Base-by-base conservation (phyloP, 352 stramenopile genomes). In the Aphanomyces invadans region DNA sequence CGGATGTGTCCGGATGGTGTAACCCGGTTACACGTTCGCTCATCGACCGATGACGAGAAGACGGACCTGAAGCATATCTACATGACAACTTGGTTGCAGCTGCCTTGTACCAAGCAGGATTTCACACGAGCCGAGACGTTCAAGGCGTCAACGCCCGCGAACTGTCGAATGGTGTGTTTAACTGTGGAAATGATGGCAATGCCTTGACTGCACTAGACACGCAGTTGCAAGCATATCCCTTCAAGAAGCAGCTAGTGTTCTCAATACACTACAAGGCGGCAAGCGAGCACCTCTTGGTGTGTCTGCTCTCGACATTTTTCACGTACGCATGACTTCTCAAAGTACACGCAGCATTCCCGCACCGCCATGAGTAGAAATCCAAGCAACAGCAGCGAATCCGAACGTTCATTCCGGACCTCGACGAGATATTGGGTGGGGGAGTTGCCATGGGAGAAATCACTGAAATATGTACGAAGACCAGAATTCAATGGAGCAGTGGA, bases 361-460 rank as follows among this genome's bases (percentile, higher is more conserved):
- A 60, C 36, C 19, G 15, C 11, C 4, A 25, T 59, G 36, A 15
- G 21, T 42, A 67, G 60, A n/a, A 67, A 67, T 21, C 46, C 10
- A 11, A 42, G n/a, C 17, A 17, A 17, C 49, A 67, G 10, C 19
- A 48, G 31, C 60, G 36, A 4, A 57, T 67, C n/a, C 60, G 31
- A 38, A 67, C 60, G 2, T 67, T 57, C 31, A 49, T 91, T 7
- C 42, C 73, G 5, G 72, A 68, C 48, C 36, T 93, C 7, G 84
- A 93, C 65, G 62, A 62, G 10, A 61, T 90, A 3, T 71, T 93
- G 32, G 83, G 79, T 10, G 85, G 85, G 1, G 85, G 85, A 0
- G 72, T 94, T 29, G 65, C 80, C 15, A 74, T 76, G 17, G 77
- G 85, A 17, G 85, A 94, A 77, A 64, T 94, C 31, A 90, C 77